Conservation (phyloP, 176 grass and related monocot species). For the Saccharum spontaneum region DNA sequence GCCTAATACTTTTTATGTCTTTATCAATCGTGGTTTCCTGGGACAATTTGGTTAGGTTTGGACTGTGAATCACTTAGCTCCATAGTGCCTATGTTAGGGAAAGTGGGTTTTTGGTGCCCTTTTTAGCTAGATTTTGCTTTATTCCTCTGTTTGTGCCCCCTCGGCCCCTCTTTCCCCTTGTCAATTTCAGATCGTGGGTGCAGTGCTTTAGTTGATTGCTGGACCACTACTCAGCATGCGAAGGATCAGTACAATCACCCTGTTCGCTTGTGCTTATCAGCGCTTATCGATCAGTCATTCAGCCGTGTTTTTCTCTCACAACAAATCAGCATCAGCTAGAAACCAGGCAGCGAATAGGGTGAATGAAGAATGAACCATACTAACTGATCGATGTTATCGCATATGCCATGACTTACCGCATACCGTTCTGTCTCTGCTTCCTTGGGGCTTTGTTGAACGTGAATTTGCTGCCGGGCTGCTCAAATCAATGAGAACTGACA, state of each 20-base stretch:
- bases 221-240: conserved; percentile 13
- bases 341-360: too few relatives aligned
- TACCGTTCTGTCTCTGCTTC: background rate
- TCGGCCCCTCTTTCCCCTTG: conserved; percentile 20
- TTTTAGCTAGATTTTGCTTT: conserved; percentile 42
- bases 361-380: background rate
- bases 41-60: conserved; percentile 44
- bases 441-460: conserved; percentile 17
- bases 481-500: conserved; percentile 20
- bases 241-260: background rate
- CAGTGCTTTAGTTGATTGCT: conserved; percentile 39
- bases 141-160: conserved; percentile 22
- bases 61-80: conserved; percentile 32
- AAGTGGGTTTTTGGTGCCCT: conserved; percentile 28
- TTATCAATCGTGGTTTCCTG: conserved; percentile 20
- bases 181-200: conserved; percentile 28
- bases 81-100: conserved; percentile 10
- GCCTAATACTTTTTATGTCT: conserved; percentile 15
- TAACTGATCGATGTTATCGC: background rate
- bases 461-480: conserved; percentile 9
- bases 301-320: too few relatives aligned
- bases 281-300: too few relatives aligned
- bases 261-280: too few relatives aligned
- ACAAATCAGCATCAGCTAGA: too few relatives aligned
- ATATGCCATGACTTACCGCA: conserved; percentile 12